Base-by-base conservation (phyloP, 2,329 filamentous ascomycete species). In the Pseudopyrenochaeta lycopersici region DNA sequence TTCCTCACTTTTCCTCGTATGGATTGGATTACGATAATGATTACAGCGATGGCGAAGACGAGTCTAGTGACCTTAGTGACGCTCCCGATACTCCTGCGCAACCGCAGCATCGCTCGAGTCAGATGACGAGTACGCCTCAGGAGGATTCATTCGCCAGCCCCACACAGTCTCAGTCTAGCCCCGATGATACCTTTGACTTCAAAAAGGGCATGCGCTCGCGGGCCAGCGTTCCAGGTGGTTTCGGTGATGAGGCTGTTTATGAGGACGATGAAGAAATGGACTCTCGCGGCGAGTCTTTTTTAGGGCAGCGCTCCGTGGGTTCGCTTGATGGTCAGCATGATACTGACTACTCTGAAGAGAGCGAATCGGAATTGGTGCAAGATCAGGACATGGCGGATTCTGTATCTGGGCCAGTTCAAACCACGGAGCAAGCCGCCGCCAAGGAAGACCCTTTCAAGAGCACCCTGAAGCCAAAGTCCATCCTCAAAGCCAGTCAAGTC, bases 1-100 rank as follows among this genome's bases (percentile, higher is more conserved):
- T 99, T n/a, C 88, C 94, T 68, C 95, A 99, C 76, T 99, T 96
- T 75, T 98, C 94, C 1, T 97, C 92, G 1, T 99, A 99, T 71
- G 93, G 90, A 35, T 83, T 98, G 48, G 90, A 94, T 60, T 91
- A 91, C 35, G 78, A 78, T 36, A 80, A 83, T 27, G 83, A 90
- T 35, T 71, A 68, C 54, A 68, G 63, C 43, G 90, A 92, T 39
- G 89, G 91, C 23, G 88, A 90, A 7, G 81, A 82, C 56, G 64
- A 65, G 27, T 70, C 70, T n/a, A 75, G 71, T 52, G 63, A 64
- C 38, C 65, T 81, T 14, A 78, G 75, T 56, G 73, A 75, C 49
- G 58, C 71, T 54, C 64, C 73, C 15, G 81, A 84, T 65, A 85
- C 77, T 3, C 81, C 78, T 44, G 74, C 73, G 21, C 67, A 70